A percentile compares a stretch with the other conserved stretches of the same genome.
Conservation (phyloP, 352 stramenopile species). For the Phytophthora sp. region DNA sequence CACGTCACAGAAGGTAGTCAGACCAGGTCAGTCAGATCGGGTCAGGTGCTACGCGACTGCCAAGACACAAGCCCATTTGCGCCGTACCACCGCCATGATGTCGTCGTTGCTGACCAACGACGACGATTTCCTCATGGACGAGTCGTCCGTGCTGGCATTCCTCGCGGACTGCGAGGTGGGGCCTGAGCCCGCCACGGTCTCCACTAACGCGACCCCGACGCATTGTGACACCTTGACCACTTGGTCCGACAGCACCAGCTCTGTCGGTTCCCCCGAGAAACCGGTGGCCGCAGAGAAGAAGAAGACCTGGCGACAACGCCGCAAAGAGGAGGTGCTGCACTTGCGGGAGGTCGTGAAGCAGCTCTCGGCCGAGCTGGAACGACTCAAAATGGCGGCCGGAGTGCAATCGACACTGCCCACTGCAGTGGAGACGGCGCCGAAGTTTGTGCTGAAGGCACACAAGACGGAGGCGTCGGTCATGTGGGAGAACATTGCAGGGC, state of each 20-base stretch:
- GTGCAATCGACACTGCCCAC: conserved; percentile 24
- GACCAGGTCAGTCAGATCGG: background rate
- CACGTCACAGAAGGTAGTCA: conserved; percentile 8
- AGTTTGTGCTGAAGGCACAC: background rate
- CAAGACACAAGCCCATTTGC: conserved; percentile 11
- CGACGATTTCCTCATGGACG: conserved; percentile 30
- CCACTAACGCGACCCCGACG: background rate
- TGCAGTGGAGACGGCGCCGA: background rate
- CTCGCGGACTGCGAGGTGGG: conserved; percentile 25
- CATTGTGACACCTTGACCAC: background rate
- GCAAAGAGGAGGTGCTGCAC: conserved; percentile 27
- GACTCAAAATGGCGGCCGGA: conserved; percentile 20
- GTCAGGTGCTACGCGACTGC: conserved; percentile 11
- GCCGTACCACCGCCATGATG: too few relatives aligned
- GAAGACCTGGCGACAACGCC: conserved; percentile 33
- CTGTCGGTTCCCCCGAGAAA: conserved; percentile 1
- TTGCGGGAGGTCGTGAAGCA: conserved; percentile 28
- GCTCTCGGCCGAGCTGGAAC: conserved; percentile 16
- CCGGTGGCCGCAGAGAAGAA: background rate
- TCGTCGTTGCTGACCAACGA: too few relatives aligned
- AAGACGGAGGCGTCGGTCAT: conserved; percentile 19
- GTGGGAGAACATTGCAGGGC: conserved; percentile 26
- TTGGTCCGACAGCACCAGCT: conserved; percentile 16
- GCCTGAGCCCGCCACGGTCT: background rate
- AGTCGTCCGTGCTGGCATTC: conserved; percentile 32